Conservation (phyloP, 2,329 filamentous ascomycete species). For the Fusarium siculi region DNA sequence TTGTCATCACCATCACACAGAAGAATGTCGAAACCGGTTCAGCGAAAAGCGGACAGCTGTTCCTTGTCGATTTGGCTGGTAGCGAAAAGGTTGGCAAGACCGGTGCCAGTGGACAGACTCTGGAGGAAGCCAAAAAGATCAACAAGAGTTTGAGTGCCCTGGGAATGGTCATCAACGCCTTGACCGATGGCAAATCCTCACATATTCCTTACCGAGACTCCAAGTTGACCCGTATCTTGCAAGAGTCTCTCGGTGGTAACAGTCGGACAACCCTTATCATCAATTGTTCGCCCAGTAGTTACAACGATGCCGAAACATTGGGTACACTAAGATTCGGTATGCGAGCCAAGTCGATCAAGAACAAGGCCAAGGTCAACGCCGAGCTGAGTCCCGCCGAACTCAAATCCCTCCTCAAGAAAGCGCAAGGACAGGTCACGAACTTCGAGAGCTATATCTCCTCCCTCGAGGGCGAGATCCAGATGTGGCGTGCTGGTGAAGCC, state of each 20-base stretch:
- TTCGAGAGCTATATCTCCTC: conserved; percentile 88
- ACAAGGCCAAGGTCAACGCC: conserved; percentile 99
- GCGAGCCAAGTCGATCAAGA: conserved; percentile 98
- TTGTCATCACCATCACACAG: conserved; percentile 95
- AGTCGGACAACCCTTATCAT: conserved; percentile 98
- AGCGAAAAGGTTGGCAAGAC: conserved; percentile 99
- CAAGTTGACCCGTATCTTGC: conserved; percentile 94
- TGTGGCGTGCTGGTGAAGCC: conserved; percentile 87
- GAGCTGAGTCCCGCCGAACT: conserved; percentile 96
- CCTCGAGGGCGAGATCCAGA: conserved; percentile 84
- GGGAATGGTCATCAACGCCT: conserved; percentile 98
- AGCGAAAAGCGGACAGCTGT: conserved; percentile 94
- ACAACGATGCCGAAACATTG: conserved; percentile 95
- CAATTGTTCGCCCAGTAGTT: conserved; percentile 98
- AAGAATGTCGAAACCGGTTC: conserved; percentile 98
- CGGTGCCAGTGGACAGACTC: conserved; percentile 93
- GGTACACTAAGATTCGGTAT: conserved; percentile 95
- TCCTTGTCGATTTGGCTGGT: conserved; percentile 97
- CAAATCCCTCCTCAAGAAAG: conserved; percentile 92
- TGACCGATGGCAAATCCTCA: conserved; percentile 96
- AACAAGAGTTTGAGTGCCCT: conserved; percentile 99
- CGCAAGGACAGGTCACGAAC: conserved; percentile 86
- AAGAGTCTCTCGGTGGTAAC: conserved; percentile 97
- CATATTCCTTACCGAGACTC: conserved; percentile 98
- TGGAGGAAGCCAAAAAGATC: conserved; percentile 99